Conservation (phyloP, 768 basidiomycete species). For the Saitozyma podzolica region DNA sequence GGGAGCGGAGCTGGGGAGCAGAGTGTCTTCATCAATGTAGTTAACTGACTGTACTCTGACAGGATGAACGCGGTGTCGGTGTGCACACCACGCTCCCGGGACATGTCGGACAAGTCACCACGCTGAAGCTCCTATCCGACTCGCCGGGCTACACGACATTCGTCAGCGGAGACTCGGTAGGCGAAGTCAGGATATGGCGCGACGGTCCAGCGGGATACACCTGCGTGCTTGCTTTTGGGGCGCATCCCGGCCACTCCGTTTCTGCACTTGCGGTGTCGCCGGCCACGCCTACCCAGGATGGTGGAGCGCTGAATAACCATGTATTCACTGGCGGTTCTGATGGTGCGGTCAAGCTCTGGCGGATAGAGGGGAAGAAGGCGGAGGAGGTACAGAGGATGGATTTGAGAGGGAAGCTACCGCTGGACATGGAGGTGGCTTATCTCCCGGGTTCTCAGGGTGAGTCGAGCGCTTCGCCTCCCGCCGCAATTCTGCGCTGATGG, state of each 20-base stretch:
- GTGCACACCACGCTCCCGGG: slow-evolving; percentile 71
- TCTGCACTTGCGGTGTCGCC: slow-evolving; percentile 63
- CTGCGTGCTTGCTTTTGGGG: slow-evolving; percentile 41
- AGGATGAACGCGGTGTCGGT: slow-evolving; percentile 57
- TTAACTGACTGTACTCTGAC: too few relatives aligned
- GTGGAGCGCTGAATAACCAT: slow-evolving; percentile 36
- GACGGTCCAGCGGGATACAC: slow-evolving; percentile 10
- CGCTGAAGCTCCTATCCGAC: slow-evolving; percentile 66
- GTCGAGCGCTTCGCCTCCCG: slow-evolving; percentile 13
- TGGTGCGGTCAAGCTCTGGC: slow-evolving; percentile 74
- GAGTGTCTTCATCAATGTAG: too few relatives aligned
- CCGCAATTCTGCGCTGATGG: slow-evolving; percentile 1
- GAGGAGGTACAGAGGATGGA: slow-evolving; percentile 61
- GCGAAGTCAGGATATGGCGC: slow-evolving; percentile 67
- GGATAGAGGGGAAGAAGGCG: slow-evolving; percentile 41
- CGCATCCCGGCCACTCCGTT: slow-evolving; percentile 64
- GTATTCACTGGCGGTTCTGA: slow-evolving; percentile 83
- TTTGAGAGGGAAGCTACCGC: slow-evolving; percentile 69
- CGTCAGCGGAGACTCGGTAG: slow-evolving; percentile 74
- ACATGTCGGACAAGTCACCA: slow-evolving; percentile 73
- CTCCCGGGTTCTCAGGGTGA: slow-evolving; percentile 72
- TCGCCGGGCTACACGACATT: slow-evolving; percentile 47
- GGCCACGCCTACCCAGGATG: slow-evolving; percentile 17
- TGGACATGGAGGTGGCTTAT: slow-evolving; percentile 64
- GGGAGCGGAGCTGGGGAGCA: too few relatives aligned